A percentile compares a stretch with the other conserved stretches of the same genome.
Conservation (phyloP, 2,329 filamentous ascomycete genomes). For the Scorias spongiosa region DNA sequence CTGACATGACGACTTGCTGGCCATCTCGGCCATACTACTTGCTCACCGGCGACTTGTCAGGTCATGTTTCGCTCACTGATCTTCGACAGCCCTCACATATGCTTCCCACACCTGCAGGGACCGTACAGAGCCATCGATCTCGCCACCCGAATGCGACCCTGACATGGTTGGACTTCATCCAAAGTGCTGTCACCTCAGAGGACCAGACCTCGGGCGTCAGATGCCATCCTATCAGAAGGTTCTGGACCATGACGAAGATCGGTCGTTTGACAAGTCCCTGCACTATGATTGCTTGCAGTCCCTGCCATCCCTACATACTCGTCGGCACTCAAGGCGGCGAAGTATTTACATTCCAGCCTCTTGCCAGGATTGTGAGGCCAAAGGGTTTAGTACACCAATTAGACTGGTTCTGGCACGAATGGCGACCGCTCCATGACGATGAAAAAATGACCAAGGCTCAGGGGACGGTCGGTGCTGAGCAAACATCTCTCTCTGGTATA, state of each 20-base stretch:
- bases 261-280: slow-evolving; percentile 23
- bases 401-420: slow-evolving; percentile 44
- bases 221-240: slow-evolving; percentile 35
- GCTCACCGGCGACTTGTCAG: slow-evolving; percentile 38
- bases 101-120: slow-evolving; percentile 28
- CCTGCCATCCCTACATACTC: slow-evolving; percentile 39
- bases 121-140: slow-evolving; percentile 30
- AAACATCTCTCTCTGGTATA: slow-evolving; percentile 6
- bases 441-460: slow-evolving; percentile 2
- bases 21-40: slow-evolving; percentile 39
- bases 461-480: background rate
- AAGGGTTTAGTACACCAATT: slow-evolving; percentile 39
- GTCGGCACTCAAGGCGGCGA: slow-evolving; percentile 37
- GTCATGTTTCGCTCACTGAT: slow-evolving; percentile 39
- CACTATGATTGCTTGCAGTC: slow-evolving; percentile 31
- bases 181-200: slow-evolving; percentile 39
- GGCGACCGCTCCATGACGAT: slow-evolving; percentile 21
- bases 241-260: slow-evolving; percentile 30
- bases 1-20: slow-evolving; percentile 33
- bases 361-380: slow-evolving; percentile 33
- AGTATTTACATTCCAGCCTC: slow-evolving; percentile 36
- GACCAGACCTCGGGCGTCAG: slow-evolving; percentile 36
- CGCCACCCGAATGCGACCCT: slow-evolving; percentile 35
- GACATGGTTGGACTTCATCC: slow-evolving; percentile 40
- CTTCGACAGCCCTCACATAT: slow-evolving; percentile 23